phyloP scores from a whole-genome alignment of 2,329 filamentous ascomycete species.

The Hypoxylon sp. region DNA sequence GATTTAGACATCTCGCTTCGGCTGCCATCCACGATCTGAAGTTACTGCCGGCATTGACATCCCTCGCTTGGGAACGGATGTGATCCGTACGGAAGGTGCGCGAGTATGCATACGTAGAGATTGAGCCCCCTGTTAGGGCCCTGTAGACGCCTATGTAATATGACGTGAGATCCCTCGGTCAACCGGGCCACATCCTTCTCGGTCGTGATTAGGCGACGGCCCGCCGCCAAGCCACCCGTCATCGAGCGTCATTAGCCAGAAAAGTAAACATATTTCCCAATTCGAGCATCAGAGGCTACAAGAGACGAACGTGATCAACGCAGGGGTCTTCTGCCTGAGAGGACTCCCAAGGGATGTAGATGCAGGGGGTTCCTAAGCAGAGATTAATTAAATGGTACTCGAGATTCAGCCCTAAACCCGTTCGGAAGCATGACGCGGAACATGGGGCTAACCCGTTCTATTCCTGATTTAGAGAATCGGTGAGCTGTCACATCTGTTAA shows the following conservation, averaged over 20 bases:
- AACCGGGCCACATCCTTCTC: constrained; percentile 36
- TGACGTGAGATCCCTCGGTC: constrained; percentile 48
- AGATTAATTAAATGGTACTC: constrained; percentile 35
- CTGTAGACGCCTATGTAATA: constrained; percentile 38
- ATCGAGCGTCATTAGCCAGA: constrained; percentile 17
- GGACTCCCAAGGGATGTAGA: constrained; percentile 32
- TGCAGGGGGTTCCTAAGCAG: constrained; percentile 36
- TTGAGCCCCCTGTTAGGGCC: constrained; percentile 16
- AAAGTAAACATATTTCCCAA: constrained; percentile 35
- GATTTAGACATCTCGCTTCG: constrained; percentile 25
- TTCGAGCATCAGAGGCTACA: constrained; percentile 21
- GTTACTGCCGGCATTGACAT: constrained; percentile 22
- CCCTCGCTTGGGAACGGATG: constrained; percentile 25
- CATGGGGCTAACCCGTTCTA: constrained; percentile 30
- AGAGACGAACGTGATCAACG: constrained; percentile 42
- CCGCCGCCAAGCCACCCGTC: constrained; percentile 26
- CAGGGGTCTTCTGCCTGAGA: constrained; percentile 36
- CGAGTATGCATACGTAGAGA: constrained; percentile 27
- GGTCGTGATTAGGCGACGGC: constrained; percentile 37
- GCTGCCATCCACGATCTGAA: constrained; percentile 20
- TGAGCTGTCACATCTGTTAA: constrained; percentile 38
- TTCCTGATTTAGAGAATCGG: constrained; percentile 40
- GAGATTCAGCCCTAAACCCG: constrained; percentile 46
- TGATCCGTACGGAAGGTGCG: constrained; percentile 40
- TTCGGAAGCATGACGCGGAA: constrained; percentile 40